These are phyloP conservation scores for Prototheca cutis DNA, from an alignment of 163 green algal genomes.

Conservation along the genomic window DNA sequence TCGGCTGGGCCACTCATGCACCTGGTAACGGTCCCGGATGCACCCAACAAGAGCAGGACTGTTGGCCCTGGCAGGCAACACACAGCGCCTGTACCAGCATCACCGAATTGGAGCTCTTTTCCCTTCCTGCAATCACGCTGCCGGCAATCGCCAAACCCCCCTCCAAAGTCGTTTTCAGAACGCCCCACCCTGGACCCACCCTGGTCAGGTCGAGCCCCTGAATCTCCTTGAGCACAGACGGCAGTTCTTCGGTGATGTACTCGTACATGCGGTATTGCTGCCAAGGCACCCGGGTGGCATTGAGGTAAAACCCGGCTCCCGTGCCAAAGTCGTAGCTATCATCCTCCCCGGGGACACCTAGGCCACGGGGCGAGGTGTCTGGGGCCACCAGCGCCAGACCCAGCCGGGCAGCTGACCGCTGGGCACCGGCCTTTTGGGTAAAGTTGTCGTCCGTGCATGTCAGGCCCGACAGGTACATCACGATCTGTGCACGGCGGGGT, in stretches of 20 bases:
- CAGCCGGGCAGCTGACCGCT: slow-evolving; percentile 52
- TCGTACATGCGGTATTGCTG: slow-evolving; percentile 83
- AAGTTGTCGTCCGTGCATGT: slow-evolving; percentile 98
- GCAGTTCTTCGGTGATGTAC: slow-evolving; percentile 86
- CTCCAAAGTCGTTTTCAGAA: no score
- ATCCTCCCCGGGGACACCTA: slow-evolving; percentile 33
- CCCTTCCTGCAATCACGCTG: no score
- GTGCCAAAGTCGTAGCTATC: slow-evolving; percentile 86
- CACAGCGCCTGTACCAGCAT: no score
- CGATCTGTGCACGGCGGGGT: slow-evolving; percentile 53
- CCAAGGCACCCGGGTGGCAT: slow-evolving; percentile 66
- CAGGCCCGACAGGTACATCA: slow-evolving; percentile 89
- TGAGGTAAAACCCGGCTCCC: slow-evolving; percentile 93
- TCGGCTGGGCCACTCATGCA: no score
- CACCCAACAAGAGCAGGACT: no score
- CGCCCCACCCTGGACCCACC: slow-evolving; percentile 1
- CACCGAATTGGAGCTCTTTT: no score
- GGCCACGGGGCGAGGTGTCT: slow-evolving; percentile 82
- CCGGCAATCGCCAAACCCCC: no score
- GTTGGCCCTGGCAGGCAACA: no score
- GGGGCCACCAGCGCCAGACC: slow-evolving; percentile 71
- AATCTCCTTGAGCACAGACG: slow-evolving; percentile 49
- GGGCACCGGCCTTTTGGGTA: slow-evolving; percentile 73
- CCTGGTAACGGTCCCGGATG: no score
- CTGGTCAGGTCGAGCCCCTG: slow-evolving; percentile 50